These are phyloP conservation scores for Suhomyces sp. DNA, from an alignment of 805 yeast species.

Conservation along the genomic window DNA sequence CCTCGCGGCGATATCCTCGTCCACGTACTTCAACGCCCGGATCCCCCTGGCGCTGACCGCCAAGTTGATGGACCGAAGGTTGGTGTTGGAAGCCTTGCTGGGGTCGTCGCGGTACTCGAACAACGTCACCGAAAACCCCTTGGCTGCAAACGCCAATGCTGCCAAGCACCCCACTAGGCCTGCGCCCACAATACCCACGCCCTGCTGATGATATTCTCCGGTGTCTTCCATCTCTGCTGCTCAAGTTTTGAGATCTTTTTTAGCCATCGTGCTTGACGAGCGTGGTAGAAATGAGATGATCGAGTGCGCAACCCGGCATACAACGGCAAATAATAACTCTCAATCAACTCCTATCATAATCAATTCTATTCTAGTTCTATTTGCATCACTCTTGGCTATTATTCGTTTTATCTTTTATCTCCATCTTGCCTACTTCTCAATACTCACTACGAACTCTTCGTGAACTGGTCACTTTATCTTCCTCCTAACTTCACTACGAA, in stretches of 20 bases:
- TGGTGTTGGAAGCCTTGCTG: constrained; percentile 33
- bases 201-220: constrained; percentile 9
- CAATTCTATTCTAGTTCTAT: too few species aligned
- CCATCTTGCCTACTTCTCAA: too few species aligned
- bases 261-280: not conserved
- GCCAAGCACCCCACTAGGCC: constrained; percentile 87
- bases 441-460: too few species aligned
- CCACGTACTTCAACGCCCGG: constrained; percentile 61
- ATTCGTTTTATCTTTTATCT: too few species aligned
- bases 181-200: constrained; percentile 72
- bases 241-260: not conserved
- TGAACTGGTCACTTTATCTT: too few species aligned
- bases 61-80: constrained; percentile 71
- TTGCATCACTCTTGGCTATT: too few species aligned
- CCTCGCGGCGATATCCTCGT: constrained; percentile 51
- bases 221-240: not conserved
- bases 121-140: constrained; percentile 69
- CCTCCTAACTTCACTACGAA: too few species aligned
- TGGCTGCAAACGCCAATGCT: constrained; percentile 72
- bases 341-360: too few species aligned
- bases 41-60: constrained; percentile 89
- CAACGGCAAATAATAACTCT: too few species aligned
- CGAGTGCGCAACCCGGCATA: too few species aligned
- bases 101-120: constrained; percentile 76
- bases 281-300: too few species aligned